Evolutionary conservation across 129 eudicot species (phyloP), one percentile per base, ranked within the genome.

Genomic region (Helichrysum umbraculigerum): DNA sequence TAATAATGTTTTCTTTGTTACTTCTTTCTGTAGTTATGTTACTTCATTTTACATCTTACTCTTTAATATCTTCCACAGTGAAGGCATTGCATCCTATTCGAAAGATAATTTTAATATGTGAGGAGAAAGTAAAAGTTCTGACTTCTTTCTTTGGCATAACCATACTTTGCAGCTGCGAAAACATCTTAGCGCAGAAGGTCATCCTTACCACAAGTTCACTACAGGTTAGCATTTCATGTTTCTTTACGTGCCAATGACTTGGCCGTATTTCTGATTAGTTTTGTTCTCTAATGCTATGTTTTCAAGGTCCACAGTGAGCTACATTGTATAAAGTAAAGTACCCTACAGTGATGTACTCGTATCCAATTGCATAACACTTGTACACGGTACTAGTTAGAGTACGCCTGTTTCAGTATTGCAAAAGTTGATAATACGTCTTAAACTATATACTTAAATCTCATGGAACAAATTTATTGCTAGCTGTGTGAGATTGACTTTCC

Each of bases 121-220:
- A 42, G 76, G 35, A 54, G 39, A 44, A 50, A 71, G 34, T 4
- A 2, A 19, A 73, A 62, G 65, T 54, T 71, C 52, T 77, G 62
- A 79, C 72, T 65, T 61, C 52, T 59, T 20, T 50, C 12, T 51
- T 78, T 78, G 74, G 51, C 57, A 58, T 68, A 74, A 33, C 50
- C 52, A n/a, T 60, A 56, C 25, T 75, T 33, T 79, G 81, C 96
- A 93, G 98, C 96, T 93, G 78, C 96, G 86, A 68, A 93, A 93
- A 76, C 97, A 91, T 83, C 80, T 93, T 32, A 88, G 93, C 67
- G 83, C 83, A 74, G 83, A 87, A 77, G 83, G 71, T 77, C 97
- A 93, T 78, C 91, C 97, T 22, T 91, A 85, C 86, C 91, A 91
- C 85, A 93, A 93, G 83, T 93, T 90, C 82, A 87, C 93, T 83